Evolutionary conservation across 495 filamentous ascomycete genomes (phyloP).

Genomic region (Thermochaetoides thermophila): DNA sequence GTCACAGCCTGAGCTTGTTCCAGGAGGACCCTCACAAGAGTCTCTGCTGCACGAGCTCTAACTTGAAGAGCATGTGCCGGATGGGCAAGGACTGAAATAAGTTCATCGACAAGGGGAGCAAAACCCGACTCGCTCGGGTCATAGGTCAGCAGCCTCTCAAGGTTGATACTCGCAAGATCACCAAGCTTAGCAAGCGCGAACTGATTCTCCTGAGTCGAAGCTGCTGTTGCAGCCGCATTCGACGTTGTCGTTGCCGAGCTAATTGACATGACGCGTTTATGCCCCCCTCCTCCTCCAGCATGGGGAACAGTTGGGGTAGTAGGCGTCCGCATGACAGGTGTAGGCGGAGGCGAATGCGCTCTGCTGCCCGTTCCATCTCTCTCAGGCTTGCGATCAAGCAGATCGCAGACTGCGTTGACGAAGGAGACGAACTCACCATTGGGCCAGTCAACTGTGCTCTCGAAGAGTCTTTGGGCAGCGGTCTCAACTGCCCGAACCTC

Average conservation of each 20-base stretch:
- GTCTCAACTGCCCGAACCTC: conserved; percentile 81
- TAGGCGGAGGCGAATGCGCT: conserved; percentile 21
- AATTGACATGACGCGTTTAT: conserved; percentile 47
- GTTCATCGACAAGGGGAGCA: conserved; percentile 51
- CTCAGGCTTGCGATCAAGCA: conserved; percentile 33
- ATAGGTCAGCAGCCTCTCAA: conserved; percentile 53
- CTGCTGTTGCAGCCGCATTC: conserved; percentile 30
- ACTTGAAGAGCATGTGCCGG: conserved; percentile 39
- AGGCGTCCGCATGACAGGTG: too few species aligned
- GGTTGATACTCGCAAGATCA: conserved; percentile 63
- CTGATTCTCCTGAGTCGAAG: conserved; percentile 46
- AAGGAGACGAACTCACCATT: conserved; percentile 67
- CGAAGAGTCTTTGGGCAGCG: conserved; percentile 75
- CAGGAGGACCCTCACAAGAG: conserved; percentile 58
- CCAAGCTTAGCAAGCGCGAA: conserved; percentile 77
- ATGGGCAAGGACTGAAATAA: conserved; percentile 51
- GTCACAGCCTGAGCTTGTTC: conserved; percentile 41
- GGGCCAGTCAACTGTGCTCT: conserved; percentile 79
- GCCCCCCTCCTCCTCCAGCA: conserved; percentile 18
- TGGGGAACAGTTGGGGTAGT: too few species aligned
- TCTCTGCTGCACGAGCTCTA: conserved; percentile 55
- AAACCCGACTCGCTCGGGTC: conserved; percentile 55
- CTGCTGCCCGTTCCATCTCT: conserved; percentile 18
- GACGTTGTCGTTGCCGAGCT: too few species aligned
- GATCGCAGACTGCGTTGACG: conserved; percentile 54